Percentiles rank a stretch among this genome's conserved stretches.
phyloP scores from a whole-genome alignment of 495 filamentous ascomycete species.

The Tuber magnatum region DNA sequence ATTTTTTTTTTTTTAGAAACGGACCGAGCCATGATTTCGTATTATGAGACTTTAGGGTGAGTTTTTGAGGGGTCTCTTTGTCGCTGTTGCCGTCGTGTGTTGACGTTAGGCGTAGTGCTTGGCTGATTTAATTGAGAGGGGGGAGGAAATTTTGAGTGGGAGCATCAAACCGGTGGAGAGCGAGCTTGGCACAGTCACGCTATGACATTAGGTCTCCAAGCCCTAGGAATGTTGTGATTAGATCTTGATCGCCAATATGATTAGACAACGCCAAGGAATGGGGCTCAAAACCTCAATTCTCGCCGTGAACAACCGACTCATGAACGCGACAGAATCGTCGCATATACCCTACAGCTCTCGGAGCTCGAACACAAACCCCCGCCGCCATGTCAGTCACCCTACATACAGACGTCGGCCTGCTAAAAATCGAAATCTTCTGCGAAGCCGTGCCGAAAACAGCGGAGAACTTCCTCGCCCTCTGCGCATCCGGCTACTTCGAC shows the following conservation, averaged over 20 bases:
- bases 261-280: not conserved
- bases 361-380: not conserved
- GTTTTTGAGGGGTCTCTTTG: slow-evolving; percentile 20
- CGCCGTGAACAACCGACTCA: not conserved
- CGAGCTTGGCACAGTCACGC: slow-evolving; percentile 23
- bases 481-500: slow-evolving; percentile 81
- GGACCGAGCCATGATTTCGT: slow-evolving; percentile 40
- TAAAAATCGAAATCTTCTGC: slow-evolving; percentile 96
- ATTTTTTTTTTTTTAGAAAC: slow-evolving; percentile 8
- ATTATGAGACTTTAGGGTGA: slow-evolving; percentile 23
- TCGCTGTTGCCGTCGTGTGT: slow-evolving; percentile 15
- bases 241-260: not conserved
- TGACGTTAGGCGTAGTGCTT: slow-evolving; percentile 31
- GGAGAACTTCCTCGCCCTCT: slow-evolving; percentile 94
- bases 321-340: not conserved
- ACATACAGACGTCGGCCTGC: slow-evolving; percentile 79
- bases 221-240: slow-evolving; percentile 8
- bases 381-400: slow-evolving; percentile 60
- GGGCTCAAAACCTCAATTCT: not conserved
- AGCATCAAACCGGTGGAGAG: slow-evolving; percentile 14
- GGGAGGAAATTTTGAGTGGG: slow-evolving; percentile 23
- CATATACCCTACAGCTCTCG: not conserved
- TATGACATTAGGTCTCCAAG: slow-evolving; percentile 17
- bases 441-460: slow-evolving; percentile 86
- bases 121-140: slow-evolving; percentile 15